Conservation (phyloP, 2,329 filamentous ascomycete species). For the Ceratocystis cubensis region DNA sequence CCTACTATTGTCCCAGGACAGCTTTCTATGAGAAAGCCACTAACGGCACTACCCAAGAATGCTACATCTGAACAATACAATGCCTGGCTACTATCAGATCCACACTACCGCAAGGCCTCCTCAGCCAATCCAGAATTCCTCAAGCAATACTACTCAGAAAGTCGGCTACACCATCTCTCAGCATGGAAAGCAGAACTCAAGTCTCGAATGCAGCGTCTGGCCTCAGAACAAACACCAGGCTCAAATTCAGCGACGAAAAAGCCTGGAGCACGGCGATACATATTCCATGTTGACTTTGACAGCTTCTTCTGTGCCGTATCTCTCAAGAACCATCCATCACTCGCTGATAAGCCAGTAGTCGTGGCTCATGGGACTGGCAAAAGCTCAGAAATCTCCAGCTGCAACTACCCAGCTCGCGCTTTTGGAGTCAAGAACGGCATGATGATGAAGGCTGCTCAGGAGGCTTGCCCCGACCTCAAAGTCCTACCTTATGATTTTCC, state of each 20-base stretch:
- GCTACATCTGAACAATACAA: constrained; percentile 92
- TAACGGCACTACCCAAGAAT: constrained; percentile 37
- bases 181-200: constrained; percentile 96
- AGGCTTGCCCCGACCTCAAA: constrained; percentile 73
- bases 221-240: constrained; percentile 51
- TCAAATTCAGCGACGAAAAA: constrained; percentile 37
- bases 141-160: constrained; percentile 90
- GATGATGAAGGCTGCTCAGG: constrained; percentile 92
- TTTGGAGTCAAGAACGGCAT: constrained; percentile 94
- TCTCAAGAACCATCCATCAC: constrained; percentile 61
- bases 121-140: constrained; percentile 88
- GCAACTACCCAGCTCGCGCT: constrained; percentile 80
- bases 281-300: constrained; percentile 96
- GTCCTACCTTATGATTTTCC: constrained; percentile 93
- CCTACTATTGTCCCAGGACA: background rate
- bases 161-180: constrained; percentile 84
- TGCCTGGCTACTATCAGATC: constrained; percentile 68
- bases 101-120: constrained; percentile 74
- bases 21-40: background rate
- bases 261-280: constrained; percentile 58
- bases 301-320: constrained; percentile 97
- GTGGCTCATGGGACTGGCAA: constrained; percentile 77
- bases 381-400: constrained; percentile 91
- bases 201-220: constrained; percentile 68
- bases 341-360: constrained; percentile 65